Evolutionary conservation across 106 monocot genomes (phyloP).

Genomic region (Dactylorhiza incarnata): DNA sequence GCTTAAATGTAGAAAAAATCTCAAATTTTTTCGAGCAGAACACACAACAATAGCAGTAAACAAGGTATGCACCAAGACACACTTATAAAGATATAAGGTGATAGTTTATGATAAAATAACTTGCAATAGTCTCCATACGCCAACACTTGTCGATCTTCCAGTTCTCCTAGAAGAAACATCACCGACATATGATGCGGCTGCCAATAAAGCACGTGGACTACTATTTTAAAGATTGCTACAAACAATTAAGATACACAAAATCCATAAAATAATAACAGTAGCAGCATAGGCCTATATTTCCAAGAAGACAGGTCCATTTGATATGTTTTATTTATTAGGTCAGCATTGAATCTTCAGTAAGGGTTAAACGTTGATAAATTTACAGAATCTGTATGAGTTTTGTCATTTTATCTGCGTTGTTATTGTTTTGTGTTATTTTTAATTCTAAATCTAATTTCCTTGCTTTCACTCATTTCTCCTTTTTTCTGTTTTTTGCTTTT

Average conservation of each 20-base stretch:
- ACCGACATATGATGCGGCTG: neutral
- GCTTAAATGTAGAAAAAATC: neutral
- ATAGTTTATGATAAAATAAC: neutral
- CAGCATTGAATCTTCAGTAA: no score
- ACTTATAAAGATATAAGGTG: neutral
- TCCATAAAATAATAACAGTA: neutral
- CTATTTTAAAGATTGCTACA: neutral
- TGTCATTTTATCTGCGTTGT: no score
- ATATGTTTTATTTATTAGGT: no score
- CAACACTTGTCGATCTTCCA: neutral
- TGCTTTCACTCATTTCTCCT: no score
- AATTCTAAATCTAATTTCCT: no score
- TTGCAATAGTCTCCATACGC: neutral
- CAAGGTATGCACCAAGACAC: no score
- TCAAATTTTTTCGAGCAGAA: no score
- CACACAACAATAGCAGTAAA: neutral
- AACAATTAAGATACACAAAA: neutral
- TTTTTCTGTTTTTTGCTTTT: no score
- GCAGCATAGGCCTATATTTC: neutral
- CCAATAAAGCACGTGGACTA: neutral
- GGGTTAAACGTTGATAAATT: no score
- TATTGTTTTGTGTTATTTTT: no score
- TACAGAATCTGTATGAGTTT: no score
- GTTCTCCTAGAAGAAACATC: neutral
- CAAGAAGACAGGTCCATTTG: neutral